Evolutionary conservation across 2,329 filamentous ascomycete species (phyloP).

Genomic region (Neurospora sp.): DNA sequence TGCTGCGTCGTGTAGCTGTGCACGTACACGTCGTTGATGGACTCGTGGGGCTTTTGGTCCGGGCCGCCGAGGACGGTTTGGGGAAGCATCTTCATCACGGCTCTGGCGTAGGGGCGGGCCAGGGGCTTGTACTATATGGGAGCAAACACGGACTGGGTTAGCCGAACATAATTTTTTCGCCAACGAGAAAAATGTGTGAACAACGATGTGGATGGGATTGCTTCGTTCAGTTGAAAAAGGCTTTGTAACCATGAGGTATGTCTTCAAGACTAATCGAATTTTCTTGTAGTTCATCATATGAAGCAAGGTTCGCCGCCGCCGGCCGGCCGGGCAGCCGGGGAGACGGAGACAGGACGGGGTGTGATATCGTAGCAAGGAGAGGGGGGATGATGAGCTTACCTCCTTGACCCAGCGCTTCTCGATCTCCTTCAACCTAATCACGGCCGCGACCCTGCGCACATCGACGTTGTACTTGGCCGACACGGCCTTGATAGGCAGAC

Average conservation of each 20-base stretch:
- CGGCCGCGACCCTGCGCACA: conserved; percentile 73
- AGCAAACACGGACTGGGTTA: background rate
- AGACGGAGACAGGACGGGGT: background rate
- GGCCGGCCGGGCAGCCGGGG: background rate
- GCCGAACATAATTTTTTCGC: background rate
- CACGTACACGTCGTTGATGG: conserved; percentile 55
- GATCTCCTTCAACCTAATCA: conserved; percentile 75
- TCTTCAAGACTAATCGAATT: conserved; percentile 99
- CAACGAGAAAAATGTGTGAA: conserved; percentile 6
- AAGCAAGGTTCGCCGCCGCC: conserved; percentile 9
- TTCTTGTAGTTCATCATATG: conserved; percentile 50
- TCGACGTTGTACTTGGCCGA: conserved; percentile 71
- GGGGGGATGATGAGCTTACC: conserved; percentile 44
- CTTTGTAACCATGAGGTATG: conserved; percentile 76
- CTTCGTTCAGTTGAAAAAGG: conserved; percentile 58
- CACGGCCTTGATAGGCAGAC: conserved; percentile 62
- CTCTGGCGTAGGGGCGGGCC: conserved; percentile 65
- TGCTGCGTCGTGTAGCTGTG: conserved; percentile 52
- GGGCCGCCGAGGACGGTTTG: conserved; percentile 44
- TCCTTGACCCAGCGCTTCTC: conserved; percentile 68
- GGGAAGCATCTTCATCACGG: conserved; percentile 73
- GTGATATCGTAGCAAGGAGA: conserved; percentile 3
- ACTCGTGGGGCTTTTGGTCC: conserved; percentile 42
- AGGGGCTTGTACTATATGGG: conserved; percentile 59
- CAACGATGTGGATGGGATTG: conserved; percentile 6